Evolutionary conservation across 805 yeast genomes (phyloP).

Genomic region (Osmozyma mogii): DNA sequence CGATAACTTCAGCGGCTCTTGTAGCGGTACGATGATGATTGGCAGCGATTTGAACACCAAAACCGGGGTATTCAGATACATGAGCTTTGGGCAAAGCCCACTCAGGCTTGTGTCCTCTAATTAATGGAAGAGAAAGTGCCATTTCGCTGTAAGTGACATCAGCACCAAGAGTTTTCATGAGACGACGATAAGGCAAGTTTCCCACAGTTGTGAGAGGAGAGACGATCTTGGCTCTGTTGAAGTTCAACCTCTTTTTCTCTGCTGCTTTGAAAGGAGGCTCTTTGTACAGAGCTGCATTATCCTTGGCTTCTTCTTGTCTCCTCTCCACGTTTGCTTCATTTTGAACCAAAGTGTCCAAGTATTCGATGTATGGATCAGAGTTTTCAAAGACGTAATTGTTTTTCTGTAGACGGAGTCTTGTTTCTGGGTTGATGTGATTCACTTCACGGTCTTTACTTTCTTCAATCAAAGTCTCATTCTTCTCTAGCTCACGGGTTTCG

Average conservation of each 20-base stretch:
- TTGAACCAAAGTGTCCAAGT: conserved; percentile 54
- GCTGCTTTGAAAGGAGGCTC: conserved; percentile 70
- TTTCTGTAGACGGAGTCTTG: conserved; percentile 46
- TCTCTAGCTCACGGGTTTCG: conserved; percentile 37
- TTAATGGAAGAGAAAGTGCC: conserved; percentile 81
- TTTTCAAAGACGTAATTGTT: conserved; percentile 51
- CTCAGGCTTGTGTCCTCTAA: conserved; percentile 88
- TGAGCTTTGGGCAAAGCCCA: conserved; percentile 98
- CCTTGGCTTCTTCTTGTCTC: conserved; percentile 15
- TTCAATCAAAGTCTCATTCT: conserved; percentile 35
- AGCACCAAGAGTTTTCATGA: conserved; percentile 86
- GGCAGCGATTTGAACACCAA: conserved; percentile 90
- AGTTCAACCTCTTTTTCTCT: conserved; percentile 75
- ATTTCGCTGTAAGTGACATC: conserved; percentile 92
- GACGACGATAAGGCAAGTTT: conserved; percentile 86
- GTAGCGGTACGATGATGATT: conserved; percentile 90
- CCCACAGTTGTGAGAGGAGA: conserved; percentile 98
- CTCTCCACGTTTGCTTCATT: conserved; percentile 31
- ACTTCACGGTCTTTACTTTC: conserved; percentile 43
- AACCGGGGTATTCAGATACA: conserved; percentile 70
- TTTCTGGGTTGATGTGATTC: conserved; percentile 47
- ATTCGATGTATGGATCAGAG: conserved; percentile 47
- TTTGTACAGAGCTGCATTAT: conserved; percentile 43
- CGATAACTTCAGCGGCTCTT: conserved; percentile 79
- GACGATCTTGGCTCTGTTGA: conserved; percentile 70